phyloP scores from a whole-genome alignment of 805 yeast species.

The Candida namnaoensis region DNA sequence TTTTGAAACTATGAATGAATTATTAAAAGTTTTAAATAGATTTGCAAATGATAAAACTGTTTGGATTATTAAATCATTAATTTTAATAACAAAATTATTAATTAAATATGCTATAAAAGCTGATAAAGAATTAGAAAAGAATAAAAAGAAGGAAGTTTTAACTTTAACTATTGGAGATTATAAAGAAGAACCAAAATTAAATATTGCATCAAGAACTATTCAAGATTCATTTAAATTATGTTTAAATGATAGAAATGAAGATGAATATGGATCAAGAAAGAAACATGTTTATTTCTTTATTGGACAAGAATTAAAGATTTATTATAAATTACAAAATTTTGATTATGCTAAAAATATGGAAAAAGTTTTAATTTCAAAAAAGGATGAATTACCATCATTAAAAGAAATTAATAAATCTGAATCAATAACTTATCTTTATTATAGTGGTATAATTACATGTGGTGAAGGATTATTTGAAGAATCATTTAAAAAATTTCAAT shows the following conservation, averaged over 20 bases:
- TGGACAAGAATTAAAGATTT: conserved; percentile 59
- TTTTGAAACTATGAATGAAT: conserved; percentile 23
- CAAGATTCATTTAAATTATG: conserved; percentile 72
- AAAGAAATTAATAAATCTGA: conserved; percentile 37
- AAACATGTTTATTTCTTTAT: conserved; percentile 63
- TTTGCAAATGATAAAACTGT: conserved; percentile 42
- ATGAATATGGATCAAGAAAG: conserved; percentile 39
- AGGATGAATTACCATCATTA: conserved; percentile 43
- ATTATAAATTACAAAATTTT: conserved; percentile 54
- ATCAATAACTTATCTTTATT: conserved; percentile 56
- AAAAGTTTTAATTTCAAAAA: conserved; percentile 53
- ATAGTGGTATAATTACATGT: conserved; percentile 56
- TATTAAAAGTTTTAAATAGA: conserved; percentile 38
- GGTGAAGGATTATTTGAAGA: conserved; percentile 51
- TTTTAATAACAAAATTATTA: conserved; percentile 31
- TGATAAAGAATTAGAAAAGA: conserved; percentile 10
- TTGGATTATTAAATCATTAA: conserved; percentile 42
- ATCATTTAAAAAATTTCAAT: conserved; percentile 41
- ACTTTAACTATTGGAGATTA: conserved; percentile 10
- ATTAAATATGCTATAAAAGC: conserved; percentile 14
- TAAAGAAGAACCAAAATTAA: conserved; percentile 27
- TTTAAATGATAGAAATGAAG: conserved; percentile 67
- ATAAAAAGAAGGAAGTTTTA: conserved; percentile 6
- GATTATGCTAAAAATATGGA: conserved; percentile 72
- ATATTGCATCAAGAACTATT: conserved; percentile 52